A percentile compares a stretch with the other conserved stretches of the same genome.
Evolutionary conservation across 73 alveolate species (phyloP).

Genomic region (Tetrahymena thermophila): DNA sequence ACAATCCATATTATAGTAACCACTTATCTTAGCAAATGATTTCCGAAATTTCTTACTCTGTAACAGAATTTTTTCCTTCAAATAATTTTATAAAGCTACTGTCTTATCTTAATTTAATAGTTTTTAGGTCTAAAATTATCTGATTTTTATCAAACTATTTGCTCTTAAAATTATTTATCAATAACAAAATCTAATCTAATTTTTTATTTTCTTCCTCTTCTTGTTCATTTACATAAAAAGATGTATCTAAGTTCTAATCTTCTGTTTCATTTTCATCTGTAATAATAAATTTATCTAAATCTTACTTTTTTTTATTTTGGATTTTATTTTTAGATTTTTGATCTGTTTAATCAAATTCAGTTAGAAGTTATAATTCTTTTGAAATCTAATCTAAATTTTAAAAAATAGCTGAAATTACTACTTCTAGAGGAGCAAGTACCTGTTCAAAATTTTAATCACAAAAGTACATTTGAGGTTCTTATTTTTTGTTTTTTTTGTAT

Average conservation of each 20-base stretch:
- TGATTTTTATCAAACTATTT: no score
- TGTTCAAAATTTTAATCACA: not conserved
- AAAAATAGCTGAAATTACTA: not conserved
- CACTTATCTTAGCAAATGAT: not conserved
- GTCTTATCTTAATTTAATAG: not conserved
- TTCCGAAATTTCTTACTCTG: not conserved
- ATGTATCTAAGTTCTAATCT: not conserved
- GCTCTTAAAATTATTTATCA: no score
- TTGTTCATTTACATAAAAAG: not conserved
- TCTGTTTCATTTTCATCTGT: not conserved
- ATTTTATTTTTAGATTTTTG: no score
- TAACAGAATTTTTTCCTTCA: not conserved
- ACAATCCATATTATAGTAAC: not conserved
- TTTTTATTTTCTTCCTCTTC: not conserved
- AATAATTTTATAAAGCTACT: not conserved
- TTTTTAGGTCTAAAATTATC: not conserved
- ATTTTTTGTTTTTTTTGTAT: not conserved
- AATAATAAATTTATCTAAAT: no score
- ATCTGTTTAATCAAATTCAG: not conserved
- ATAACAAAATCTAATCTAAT: not conserved
- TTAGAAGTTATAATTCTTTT: not conserved
- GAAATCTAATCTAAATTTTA: not conserved
- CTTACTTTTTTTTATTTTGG: no score
- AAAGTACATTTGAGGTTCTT: not conserved
- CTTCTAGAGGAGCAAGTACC: not conserved